Base-by-base conservation (phyloP, 2,329 filamentous ascomycete species). In the Coniochaeta sp. region DNA sequence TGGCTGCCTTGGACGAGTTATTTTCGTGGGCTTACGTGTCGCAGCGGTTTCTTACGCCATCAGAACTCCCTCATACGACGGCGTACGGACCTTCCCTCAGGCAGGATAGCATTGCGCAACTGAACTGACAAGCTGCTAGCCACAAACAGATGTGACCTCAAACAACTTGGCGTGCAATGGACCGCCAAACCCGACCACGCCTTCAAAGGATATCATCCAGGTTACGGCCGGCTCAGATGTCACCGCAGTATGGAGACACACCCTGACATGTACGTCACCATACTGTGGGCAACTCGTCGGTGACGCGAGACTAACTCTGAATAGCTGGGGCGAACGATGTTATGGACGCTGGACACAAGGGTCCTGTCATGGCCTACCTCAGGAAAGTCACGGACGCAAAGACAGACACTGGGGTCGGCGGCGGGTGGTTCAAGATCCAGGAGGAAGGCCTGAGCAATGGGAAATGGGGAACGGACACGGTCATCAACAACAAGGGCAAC, bases 91-190 rank as follows among this genome's bases (percentile, higher is more conserved):
- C 6, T 9, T 50, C 4, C 10, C 24, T 17, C 19, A 32, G 14
- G 1, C 54, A 9, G 9, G 26, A 50, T 7, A 24, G 22, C 7
- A 14, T n/a, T 10, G 10, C 22, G 19, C 19, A 26, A 17, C 12
- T 26, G 30, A 59, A 56, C 55, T 59, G 16, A 58, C 3, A 26
- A 17, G 2, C 5, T 14, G 10, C 17, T 19, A 68, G 62, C 69
- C 68, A 4, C 67, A 69, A 63, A 76, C 71, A 4, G 75, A 83
- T 64, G 78, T 82, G 4, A 76, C 69, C 17, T 77, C 74, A 42
- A 75, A 78, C 62, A 75, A 79, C 62, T 71, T 84, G 59, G 79
- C 79, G 17, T 84, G 80, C 72, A 83, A 83, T 64, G 79, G 79
- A 52, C 75, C 77, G 14, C 75, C 76, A 0, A 82, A 82, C 65